These are phyloP conservation scores for Ustilago sp. DNA, from an alignment of 1,284 basidiomycete species.

Conservation along the genomic window DNA sequence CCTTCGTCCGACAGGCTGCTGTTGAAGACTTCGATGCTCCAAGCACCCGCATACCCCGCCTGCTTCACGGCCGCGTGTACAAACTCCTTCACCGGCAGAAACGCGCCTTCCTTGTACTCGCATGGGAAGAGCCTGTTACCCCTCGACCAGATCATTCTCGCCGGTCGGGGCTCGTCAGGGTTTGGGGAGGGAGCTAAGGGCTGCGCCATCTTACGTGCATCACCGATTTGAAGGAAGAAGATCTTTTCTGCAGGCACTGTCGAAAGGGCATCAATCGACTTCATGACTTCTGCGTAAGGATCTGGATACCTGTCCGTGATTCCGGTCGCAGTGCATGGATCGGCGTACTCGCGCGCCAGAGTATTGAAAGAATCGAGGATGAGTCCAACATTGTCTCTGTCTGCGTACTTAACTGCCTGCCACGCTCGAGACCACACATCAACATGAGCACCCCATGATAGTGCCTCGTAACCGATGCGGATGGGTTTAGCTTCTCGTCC, in stretches of 20 bases:
- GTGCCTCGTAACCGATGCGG: conserved; percentile 63
- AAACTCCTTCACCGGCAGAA: conserved; percentile 68
- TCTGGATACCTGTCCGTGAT: conserved; percentile 48
- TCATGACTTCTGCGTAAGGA: conserved; percentile 52
- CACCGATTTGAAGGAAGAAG: conserved; percentile 70
- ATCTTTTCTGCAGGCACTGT: conserved; percentile 54
- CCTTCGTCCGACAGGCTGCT: conserved; percentile 55
- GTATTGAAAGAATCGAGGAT: conserved; percentile 71
- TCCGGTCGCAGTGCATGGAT: conserved; percentile 51
- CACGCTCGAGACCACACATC: conserved; percentile 68
- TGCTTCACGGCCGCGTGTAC: conserved; percentile 59
- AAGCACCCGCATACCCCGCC: conserved; percentile 68
- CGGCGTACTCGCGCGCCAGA: conserved; percentile 69
- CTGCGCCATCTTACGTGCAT: conserved; percentile 57
- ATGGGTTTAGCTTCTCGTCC: conserved; percentile 32
- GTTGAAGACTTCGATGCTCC: conserved; percentile 70
- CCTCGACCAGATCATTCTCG: conserved; percentile 69
- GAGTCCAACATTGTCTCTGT: conserved; percentile 68
- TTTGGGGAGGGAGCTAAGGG: conserved; percentile 60
- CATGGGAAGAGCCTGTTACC: conserved; percentile 69
- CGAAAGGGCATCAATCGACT: conserved; percentile 45
- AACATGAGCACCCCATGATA: conserved; percentile 60
- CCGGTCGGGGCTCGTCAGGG: conserved; percentile 64
- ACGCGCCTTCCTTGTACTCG: conserved; percentile 67
- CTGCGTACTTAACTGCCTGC: conserved; percentile 61